Conservation (phyloP, 495 filamentous ascomycete species). For the Lasiosphaeria ovina region DNA sequence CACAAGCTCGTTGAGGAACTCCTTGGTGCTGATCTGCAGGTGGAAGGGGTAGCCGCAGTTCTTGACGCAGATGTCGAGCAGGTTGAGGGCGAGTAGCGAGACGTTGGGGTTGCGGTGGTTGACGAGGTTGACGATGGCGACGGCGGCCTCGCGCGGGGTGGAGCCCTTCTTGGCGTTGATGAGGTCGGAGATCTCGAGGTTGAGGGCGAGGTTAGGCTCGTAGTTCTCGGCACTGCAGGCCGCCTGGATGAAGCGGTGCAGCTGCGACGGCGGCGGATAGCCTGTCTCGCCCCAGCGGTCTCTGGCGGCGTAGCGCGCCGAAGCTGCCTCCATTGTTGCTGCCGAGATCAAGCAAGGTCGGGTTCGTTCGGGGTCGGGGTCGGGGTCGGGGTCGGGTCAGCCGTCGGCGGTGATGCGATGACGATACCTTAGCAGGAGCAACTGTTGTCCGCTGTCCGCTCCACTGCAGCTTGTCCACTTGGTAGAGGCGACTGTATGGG, state of each 20-base stretch:
- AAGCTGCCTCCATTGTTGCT: slow-evolving; percentile 80
- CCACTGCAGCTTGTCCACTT: no score
- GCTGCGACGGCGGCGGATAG: slow-evolving; percentile 73
- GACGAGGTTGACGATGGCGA: slow-evolving; percentile 90
- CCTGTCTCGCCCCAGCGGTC: slow-evolving; percentile 88
- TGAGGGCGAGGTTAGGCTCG: slow-evolving; percentile 93
- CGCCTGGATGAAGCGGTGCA: slow-evolving; percentile 92
- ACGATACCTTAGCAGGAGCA: not conserved
- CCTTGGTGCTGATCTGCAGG: slow-evolving; percentile 96
- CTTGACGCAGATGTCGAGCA: slow-evolving; percentile 98
- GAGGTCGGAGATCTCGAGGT: slow-evolving; percentile 93
- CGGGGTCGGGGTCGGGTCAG: not conserved
- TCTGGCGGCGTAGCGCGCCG: slow-evolving; percentile 89
- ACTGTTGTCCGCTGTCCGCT: no score
- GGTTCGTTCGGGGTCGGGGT: no score
- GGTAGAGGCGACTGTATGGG: no score
- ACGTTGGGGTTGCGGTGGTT: slow-evolving; percentile 97
- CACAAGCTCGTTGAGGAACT: slow-evolving; percentile 97
- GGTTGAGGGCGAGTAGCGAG: slow-evolving; percentile 80
- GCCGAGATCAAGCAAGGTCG: not conserved
- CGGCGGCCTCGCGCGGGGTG: slow-evolving; percentile 91
- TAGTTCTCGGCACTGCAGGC: slow-evolving; percentile 95
- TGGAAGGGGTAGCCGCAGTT: slow-evolving; percentile 99
- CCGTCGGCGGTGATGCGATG: not conserved
- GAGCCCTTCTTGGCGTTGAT: slow-evolving; percentile 98